A percentile compares a stretch with the other conserved stretches of the same genome.
phyloP scores from a whole-genome alignment of 2,329 filamentous ascomycete species.

The Venturia oleaginea region DNA sequence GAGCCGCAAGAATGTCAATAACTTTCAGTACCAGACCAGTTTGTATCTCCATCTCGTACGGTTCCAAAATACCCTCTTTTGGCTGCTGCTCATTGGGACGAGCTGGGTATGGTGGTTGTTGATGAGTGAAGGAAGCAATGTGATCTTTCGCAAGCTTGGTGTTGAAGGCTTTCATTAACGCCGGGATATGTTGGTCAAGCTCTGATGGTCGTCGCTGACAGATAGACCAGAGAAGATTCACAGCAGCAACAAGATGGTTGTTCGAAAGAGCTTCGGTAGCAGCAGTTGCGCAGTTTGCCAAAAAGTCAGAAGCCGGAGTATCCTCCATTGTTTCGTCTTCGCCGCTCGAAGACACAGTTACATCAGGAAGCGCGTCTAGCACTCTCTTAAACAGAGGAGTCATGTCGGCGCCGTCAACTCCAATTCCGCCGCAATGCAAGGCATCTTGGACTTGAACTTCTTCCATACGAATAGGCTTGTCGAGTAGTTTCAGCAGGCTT shows the following conservation, averaged over 20 bases:
- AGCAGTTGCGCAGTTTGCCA: slow-evolving; percentile 72
- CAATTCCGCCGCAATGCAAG: slow-evolving; percentile 65
- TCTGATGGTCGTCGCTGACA: slow-evolving; percentile 75
- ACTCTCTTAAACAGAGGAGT: slow-evolving; percentile 65
- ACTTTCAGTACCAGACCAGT: slow-evolving; percentile 89
- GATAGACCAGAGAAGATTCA: slow-evolving; percentile 90
- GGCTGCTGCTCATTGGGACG: slow-evolving; percentile 25
- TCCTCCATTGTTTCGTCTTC: slow-evolving; percentile 74
- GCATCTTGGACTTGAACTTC: slow-evolving; percentile 91
- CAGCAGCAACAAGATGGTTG: slow-evolving; percentile 72
- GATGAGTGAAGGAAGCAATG: slow-evolving; percentile 60
- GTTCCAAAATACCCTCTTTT: slow-evolving; percentile 44
- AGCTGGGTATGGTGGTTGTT: slow-evolving; percentile 36
- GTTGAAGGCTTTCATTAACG: slow-evolving; percentile 89
- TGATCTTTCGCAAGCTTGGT: slow-evolving; percentile 87
- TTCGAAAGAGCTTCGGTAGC: slow-evolving; percentile 80
- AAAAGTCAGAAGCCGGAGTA: slow-evolving; percentile 73
- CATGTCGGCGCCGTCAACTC: slow-evolving; percentile 44
- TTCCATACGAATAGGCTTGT: slow-evolving; percentile 81
- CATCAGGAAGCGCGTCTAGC: slow-evolving; percentile 74
- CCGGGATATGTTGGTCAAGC: slow-evolving; percentile 79
- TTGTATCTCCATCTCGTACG: slow-evolving; percentile 78
- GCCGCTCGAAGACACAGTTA: slow-evolving; percentile 60
- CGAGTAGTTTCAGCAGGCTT: slow-evolving; percentile 75
- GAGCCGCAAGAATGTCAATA: slow-evolving; percentile 81